Evolutionary conservation across 2,329 filamentous ascomycete genomes (phyloP), one percentile per base, ranked within the genome.

Genomic region (Geosmithia morbida): DNA sequence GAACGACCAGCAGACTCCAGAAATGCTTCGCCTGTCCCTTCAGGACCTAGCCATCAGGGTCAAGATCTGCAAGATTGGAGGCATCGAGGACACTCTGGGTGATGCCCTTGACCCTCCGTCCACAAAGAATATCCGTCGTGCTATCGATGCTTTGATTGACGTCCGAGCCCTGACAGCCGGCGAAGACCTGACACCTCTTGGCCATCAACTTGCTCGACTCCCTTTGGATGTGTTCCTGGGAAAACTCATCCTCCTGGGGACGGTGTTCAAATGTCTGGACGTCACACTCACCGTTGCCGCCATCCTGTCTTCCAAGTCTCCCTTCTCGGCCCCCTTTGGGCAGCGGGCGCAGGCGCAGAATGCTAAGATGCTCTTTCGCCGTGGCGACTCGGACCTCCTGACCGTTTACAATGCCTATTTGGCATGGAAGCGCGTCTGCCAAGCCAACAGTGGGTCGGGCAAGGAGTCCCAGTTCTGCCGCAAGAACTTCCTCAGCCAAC

Each of bases 1-100:
- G 75, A 81, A 81, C 46, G 88, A 94, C 51, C 87, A 96, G 59
- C 92, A 97, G 66, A 95, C 87, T 0, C 94, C 92, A 0, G 92
- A 98, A 62, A 94, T 98, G 80, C 77, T 98, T 41, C 83, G 92
- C 1, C 70, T 98, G 3, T 96, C 92, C 0, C 70, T 98, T 11
- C 92, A 98, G 62, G 92, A 98, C 58, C 71, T 98, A 11, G 88
- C 94, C 5, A 89, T 98, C 60, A 81, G 92, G 8, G 89, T 97
- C 53, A 98, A 98, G 66, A 95, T 96, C 43, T 98, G 90, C 70
- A 94, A 94, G 58, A 77, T 98, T 42, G 92, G 92, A 11, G 83
- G 87, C 41, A 94, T 97, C 47, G 90, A 97, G 60, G 79, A 90
- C 55, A 96, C 89, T 0, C 72, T 98, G 10, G 77, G 84, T 19